Evolutionary conservation across 129 eudicot species (phyloP), one percentile per base, ranked within the genome.

Genomic region (Chrysanthemum makinoi): DNA sequence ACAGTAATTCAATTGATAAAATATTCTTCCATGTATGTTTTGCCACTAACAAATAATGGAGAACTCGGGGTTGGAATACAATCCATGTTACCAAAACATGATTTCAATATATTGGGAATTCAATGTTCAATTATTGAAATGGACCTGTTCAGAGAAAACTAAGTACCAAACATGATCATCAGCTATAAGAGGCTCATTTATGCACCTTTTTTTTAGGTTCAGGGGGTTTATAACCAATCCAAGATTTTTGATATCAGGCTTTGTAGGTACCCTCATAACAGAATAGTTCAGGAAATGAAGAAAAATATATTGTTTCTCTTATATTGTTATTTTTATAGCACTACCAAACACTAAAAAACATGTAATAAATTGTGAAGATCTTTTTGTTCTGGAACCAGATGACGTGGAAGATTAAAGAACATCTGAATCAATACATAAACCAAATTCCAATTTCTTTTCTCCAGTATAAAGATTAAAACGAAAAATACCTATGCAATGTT

Each of bases 401-500:
- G 15, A 10, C 15, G 5, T 50, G 55, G 15, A 11, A 50, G 55
- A 50, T 50, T 30, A 0, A 30, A 50, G 4, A 10, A 50, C 3
- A 13, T 50, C 65, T 20, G 39, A 11, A 26, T 26, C 39, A 11
- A 13, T 60, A 2, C 24, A 26, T 26, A 60, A 0, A 58, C 24
- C 35, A 1, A 60, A 60, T 9, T 26, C 15, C 7, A 22, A 3
- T 60, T 60, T 16, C 65, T 60, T 26, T 60, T 60, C 35, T 1
- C 65, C 35, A 60, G 15, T 20, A 24, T 19, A 26, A 60, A 12
- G 44, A 60, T 60, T 60, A 60, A 24, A 46, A 7, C 48, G 17
- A 63, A 33, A 11, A 6, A 66, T 86, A 82, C 89, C 92, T 70
- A 64, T 20, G 77, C 48, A 60, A 79, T 80, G 82, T 39, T 46